Evolutionary conservation across 1,139 yeast genomes (phyloP), one percentile per base, ranked within the genome.

Genomic region (Yamadazyma atlantica): DNA sequence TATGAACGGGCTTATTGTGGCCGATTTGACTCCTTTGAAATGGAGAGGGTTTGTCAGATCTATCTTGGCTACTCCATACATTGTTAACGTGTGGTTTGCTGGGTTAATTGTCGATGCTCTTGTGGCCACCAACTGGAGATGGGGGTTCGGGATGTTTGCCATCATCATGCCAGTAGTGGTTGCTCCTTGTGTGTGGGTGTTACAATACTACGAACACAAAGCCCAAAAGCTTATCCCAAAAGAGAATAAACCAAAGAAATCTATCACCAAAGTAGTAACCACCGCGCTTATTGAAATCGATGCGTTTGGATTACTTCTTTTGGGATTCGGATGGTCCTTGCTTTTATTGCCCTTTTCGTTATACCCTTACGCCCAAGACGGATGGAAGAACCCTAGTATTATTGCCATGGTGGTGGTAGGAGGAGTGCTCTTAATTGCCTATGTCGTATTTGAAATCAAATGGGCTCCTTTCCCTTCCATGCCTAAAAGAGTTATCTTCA

Each of bases 91-190:
- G 12, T 64, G 69, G 69, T 51, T 60, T 36, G 47, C 66, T 4
- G 66, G 66, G 15, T 50, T 51, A 15, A 61, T 64, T 37, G 66
- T 55, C 14, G 48, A 54, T 3, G 53, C 58, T 13, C 45, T 64
- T 15, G 41, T 55, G n/a, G 43, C 41, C n/a, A 29, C 37, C 19
- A 61, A 59, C 40, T 64, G 70, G 70, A 57, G 69, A 53, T 64
- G 69, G 69, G 69, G 69, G 32, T 64, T 59, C 41, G 69, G 69
- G 37, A 62, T 63, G 68, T 64, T 62, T 45, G 57, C 62, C 22
- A 61, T 65, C 29, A 56, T 64, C 23, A 54, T 61, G 37, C 69
- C 69, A 4, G 64, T 49, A 2, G 51, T 55, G 10, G 37, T 58
- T 15, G 31, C 45, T 8, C 70, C 70, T 14, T 59, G 62, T 6